Evolutionary conservation across 306 rosid genomes (phyloP), one percentile per base, ranked within the genome.

Genomic region (Abrus precatorius): DNA sequence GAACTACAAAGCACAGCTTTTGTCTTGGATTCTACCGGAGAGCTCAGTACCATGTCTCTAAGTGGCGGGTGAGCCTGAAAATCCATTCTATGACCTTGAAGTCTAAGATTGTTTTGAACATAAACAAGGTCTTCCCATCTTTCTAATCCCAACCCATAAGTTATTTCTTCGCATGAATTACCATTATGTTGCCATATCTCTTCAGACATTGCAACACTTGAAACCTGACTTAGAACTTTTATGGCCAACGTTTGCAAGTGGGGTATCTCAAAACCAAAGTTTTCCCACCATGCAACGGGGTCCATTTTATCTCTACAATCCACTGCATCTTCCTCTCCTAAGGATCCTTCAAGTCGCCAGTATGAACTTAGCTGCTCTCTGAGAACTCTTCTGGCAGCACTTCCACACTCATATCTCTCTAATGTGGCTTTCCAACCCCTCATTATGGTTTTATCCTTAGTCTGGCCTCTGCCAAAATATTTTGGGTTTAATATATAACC

Each of bases 201-300:
- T 79, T 76, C 89, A 83, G 91, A 88, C 80, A 81, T 75, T 43
- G 76, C 82, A 77, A 83, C 83, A 78, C 87, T 85, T 33, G 92
- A 88, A 81, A 86, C 87, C 80, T 88, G 92, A 69, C 89, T 90
- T 71, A 88, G 45, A 49, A 90, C 86, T 86, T 83, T 90, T 50
- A 86, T 77, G 30, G 90, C 92, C 30, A 88, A 65, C 1, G 94
- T 88, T 81, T 88, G 92, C 62, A 90, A 85, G 36, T 82, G 82
- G 38, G 91, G 91, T 43, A 87, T 85, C 70, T 90, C 92, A 29
- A 88, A 90, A 41, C 92, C 92, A 67, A 90, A 90, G 78, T 90
- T 90, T 85, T 88, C 92, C 92, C 92, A 90, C 90, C 94, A 88
- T 61, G 90, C 83, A 40, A 88, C 87, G 3, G 88, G 88, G 64